Base-by-base conservation (phyloP, 805 yeast species). In the Suhomyces canberraensis region DNA sequence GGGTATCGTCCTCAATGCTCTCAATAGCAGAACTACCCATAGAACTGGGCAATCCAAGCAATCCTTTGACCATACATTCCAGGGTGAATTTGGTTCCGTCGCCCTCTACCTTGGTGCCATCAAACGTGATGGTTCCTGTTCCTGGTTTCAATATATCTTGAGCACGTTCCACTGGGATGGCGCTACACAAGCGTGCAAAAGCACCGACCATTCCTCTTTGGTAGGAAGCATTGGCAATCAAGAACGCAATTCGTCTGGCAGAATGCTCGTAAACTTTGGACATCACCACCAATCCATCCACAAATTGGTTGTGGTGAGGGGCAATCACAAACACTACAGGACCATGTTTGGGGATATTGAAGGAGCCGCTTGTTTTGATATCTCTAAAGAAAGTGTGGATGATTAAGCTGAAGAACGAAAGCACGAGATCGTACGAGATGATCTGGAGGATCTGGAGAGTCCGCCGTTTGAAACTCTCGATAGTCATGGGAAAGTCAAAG, bases 241-340 rank as follows among this genome's bases (percentile, higher is more conserved):
- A 52, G 36, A 58, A 58, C 13, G 71, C 57, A 5, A 65, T 56
- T 13, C 63, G 41, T 29, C 72, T 42, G 9, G 61, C 55, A 2
- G 59, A 45, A 25, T 42, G 45, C 30, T 62, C 52, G 16, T 54
- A 54, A n/a, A 64, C 64, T 36, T 58, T 54, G 17, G 64, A 46
- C 61, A 65, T 61, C 29, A 64, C 64, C 20, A 66, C 56, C 27
- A 63, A 41, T 1, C 64, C 69, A 46, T 66, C 73, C 15, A 67
- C 56, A 37, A 65, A 67, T 43, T 66, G 70, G 44, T 67, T 67
- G 39, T 61, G 69, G 45, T 67, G 73, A 2, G 73, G 73, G 1
- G 69, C 73, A 37, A 65, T 58, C 8, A 66, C 73, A 39, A 66
- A 64, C 14, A 67, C 50, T 15, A 64, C 56, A 1, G 71, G 61